Evolutionary conservation across 2,329 filamentous ascomycete species (phyloP).

Genomic region (Colletotrichum liaoningense): DNA sequence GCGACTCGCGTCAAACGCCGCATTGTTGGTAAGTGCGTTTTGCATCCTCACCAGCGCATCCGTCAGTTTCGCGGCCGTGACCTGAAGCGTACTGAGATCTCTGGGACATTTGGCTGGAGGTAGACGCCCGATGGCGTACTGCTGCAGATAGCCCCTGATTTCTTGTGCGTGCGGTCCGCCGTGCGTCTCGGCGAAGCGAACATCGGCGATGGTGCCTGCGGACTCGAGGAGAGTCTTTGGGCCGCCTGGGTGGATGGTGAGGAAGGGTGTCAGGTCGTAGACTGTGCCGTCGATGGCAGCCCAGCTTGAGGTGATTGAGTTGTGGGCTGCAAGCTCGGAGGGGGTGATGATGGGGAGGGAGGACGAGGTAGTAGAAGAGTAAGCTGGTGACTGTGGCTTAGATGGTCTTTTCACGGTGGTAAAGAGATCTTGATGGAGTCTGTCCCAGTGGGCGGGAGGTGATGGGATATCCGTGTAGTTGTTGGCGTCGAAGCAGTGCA

Average conservation of each 20-base stretch:
- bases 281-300: constrained; percentile 89
- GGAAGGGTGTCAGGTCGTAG: constrained; percentile 92
- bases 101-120: neutral
- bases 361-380: neutral
- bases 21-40: constrained; percentile 29
- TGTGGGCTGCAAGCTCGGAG: constrained; percentile 24
- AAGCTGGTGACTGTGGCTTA: neutral
- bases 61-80: neutral
- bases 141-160: constrained; percentile 24
- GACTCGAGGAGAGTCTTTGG: constrained; percentile 32
- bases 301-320: constrained; percentile 63
- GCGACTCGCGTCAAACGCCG: constrained; percentile 22
- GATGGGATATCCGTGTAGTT: constrained; percentile 3
- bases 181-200: constrained; percentile 22
- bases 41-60: constrained; percentile 14
- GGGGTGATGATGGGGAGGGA: neutral
- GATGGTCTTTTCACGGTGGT: neutral
- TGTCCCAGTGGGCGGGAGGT: constrained; percentile 1
- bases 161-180: constrained; percentile 28
- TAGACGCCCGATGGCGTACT: constrained; percentile 15
- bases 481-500: neutral
- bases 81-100: neutral
- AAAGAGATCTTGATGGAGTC: constrained; percentile 30
- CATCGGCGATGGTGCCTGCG: constrained; percentile 26
- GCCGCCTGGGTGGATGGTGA: constrained; percentile 91